A percentile compares a stretch with the other conserved stretches of the same genome.
These are phyloP conservation scores for Corchorus capsularis DNA, from an alignment of 345 rosid species.

Conservation along the genomic window DNA sequence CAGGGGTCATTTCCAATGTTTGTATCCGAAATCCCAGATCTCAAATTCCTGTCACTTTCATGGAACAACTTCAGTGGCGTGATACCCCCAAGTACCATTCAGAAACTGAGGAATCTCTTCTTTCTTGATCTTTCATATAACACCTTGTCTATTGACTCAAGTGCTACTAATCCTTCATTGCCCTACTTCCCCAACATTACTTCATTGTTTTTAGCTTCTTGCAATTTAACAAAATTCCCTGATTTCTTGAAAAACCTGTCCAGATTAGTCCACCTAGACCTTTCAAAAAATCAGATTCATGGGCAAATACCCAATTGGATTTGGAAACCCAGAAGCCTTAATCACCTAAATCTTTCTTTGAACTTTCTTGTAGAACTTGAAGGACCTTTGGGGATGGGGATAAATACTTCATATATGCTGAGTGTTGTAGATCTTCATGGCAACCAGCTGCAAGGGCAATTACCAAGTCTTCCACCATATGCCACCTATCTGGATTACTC, in stretches of 20 bases:
- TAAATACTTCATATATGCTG: not conserved
- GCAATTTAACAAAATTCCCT: constrained; percentile 37
- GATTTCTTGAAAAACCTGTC: constrained; percentile 30
- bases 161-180: not conserved
- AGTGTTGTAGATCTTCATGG: constrained; percentile 32
- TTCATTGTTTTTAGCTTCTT: constrained; percentile 44
- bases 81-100: constrained; percentile 20
- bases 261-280: constrained; percentile 27
- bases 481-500: constrained; percentile 37
- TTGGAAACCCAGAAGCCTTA: constrained; percentile 21
- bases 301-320: constrained; percentile 51
- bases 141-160: constrained; percentile 27
- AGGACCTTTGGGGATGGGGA: not conserved
- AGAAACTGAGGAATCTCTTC: constrained; percentile 29
- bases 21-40: constrained; percentile 25
- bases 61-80: constrained; percentile 50
- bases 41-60: constrained; percentile 37
- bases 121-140: constrained; percentile 48
- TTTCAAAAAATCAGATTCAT: constrained; percentile 43
- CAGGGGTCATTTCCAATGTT: constrained; percentile 29
- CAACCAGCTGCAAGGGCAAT: constrained; percentile 33
- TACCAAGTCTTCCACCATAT: constrained; percentile 16
- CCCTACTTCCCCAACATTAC: constrained; percentile 14
- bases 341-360: constrained; percentile 11
- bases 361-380: constrained; percentile 20